Evolutionary conservation across 2,329 filamentous ascomycete species (phyloP), one percentile per base, ranked within the genome.

Genomic region (Nectriaceae sp.): DNA sequence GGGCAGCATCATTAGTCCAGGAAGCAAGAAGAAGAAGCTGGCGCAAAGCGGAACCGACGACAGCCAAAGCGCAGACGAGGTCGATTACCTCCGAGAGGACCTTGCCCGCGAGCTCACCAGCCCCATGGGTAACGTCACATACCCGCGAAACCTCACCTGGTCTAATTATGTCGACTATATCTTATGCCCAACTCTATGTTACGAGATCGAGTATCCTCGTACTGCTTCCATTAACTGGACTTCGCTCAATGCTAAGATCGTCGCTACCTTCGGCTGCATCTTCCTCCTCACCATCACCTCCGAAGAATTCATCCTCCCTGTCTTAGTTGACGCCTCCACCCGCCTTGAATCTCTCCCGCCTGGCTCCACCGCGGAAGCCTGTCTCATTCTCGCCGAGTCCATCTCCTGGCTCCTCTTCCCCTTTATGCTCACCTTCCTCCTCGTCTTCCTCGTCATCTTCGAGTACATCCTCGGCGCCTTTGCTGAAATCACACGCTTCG

Each of bases 381-480:
- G 84, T 3, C 81, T 99, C 50, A 85, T 97, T 56, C 79, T 99
- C 20, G 84, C 89, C 21, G 94, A 97, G 75, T 91, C 89, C 13
- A 92, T 96, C 65, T 93, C 88, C 48, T 85, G 89, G 77, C 83
- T 99, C 16, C 80, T 99, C 19, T 97, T 97, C 71, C 94, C 94
- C 3, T 99, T 97, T 70, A 97, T 97, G 90, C 80, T 97, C 52
- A 96, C 87, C 4, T 95, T 97, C 68, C 76, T 97, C 4, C 84
- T 97, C 40, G 92, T 97, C 46, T 99, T 99, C 75, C 84, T 99
- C 49, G 91, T 97, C 69, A 97, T 97, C 62, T 99, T 97, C 69
- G 94, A 99, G 70, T 99, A 97, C 70, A 82, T 96, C 11, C 83
- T 97, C 26, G 94, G 93, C 49, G 92, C 92, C 40, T 96, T 95